phyloP scores from a whole-genome alignment of 129 eudicot genomes.

The Dittrichia graveolens region DNA sequence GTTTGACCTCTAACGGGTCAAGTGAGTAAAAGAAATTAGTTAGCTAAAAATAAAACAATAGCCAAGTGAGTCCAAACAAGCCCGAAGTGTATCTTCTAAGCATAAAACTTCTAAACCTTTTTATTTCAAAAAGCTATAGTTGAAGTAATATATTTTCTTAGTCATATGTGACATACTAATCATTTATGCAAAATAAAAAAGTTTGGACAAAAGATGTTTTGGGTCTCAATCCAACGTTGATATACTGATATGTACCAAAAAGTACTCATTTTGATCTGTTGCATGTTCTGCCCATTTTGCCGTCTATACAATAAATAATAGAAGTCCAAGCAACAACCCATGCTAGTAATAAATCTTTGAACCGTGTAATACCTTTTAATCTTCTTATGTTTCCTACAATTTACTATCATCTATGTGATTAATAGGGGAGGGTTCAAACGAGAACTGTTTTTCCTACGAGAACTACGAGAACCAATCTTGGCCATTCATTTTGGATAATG shows the following conservation, averaged over 20 bases:
- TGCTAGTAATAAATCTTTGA: not conserved
- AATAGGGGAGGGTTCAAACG: no score
- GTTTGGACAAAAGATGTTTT: not conserved
- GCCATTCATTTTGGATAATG: no score
- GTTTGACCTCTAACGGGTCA: not conserved
- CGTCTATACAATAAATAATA: not conserved
- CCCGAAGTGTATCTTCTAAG: not conserved
- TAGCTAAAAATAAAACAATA: not conserved
- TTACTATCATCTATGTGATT: no score
- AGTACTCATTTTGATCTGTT: not conserved
- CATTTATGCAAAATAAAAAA: not conserved
- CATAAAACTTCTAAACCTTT: not conserved
- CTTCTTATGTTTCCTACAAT: no score
- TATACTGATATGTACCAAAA: not conserved
- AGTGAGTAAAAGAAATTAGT: not conserved
- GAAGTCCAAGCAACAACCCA: not conserved
- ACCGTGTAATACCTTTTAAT: no score
- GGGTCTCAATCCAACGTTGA: not conserved
- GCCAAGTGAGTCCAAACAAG: not conserved
- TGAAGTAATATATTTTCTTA: not conserved
- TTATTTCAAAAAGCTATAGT: not conserved
- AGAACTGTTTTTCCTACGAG: no score
- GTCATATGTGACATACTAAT: not conserved
- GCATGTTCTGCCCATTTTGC: not conserved
- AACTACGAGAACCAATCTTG: no score